phyloP scores from a whole-genome alignment of 805 yeast species.

The Saccharomycopsis malanga region DNA sequence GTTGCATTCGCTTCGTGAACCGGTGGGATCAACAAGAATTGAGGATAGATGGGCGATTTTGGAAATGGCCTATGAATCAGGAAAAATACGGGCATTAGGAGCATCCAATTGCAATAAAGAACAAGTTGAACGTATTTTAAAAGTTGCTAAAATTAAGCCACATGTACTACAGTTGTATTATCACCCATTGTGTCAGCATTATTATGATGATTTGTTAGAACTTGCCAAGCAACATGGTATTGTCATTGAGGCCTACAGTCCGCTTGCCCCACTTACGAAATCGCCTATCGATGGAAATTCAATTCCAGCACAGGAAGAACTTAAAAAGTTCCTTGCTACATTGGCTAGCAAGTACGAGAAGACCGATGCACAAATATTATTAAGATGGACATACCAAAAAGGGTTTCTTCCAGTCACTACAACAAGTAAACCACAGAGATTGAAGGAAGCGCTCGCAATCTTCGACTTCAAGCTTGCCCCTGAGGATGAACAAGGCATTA shows the following conservation, averaged over 20 bases:
- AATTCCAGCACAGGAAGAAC: slow-evolving; percentile 38
- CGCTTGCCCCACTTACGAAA: slow-evolving; percentile 55
- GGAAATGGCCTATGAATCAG: slow-evolving; percentile 44
- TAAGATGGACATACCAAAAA: slow-evolving; percentile 61
- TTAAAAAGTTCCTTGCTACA: slow-evolving; percentile 35
- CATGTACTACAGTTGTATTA: slow-evolving; percentile 59
- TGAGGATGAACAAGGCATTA: slow-evolving; percentile 42
- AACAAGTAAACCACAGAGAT: slow-evolving; percentile 50
- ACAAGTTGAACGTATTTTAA: slow-evolving; percentile 38
- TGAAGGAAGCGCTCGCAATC: slow-evolving; percentile 48
- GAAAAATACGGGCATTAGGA: slow-evolving; percentile 50
- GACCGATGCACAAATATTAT: slow-evolving; percentile 53
- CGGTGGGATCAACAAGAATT: slow-evolving; percentile 30
- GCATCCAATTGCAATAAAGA: slow-evolving; percentile 52
- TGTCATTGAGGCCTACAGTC: slow-evolving; percentile 58
- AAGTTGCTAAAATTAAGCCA: slow-evolving; percentile 38
- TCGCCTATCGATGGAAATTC: slow-evolving; percentile 41
- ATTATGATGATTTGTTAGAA: slow-evolving; percentile 47
- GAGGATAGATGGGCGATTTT: slow-evolving; percentile 44
- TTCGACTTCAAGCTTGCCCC: slow-evolving; percentile 46
- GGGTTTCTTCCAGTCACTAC: slow-evolving; percentile 76
- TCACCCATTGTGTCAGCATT: slow-evolving; percentile 64
- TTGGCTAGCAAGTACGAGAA: slow-evolving; percentile 51
- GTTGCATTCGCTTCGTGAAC: slow-evolving; percentile 38
- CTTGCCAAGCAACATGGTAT: slow-evolving; percentile 45